A percentile compares a stretch with the other conserved stretches of the same genome.
Evolutionary conservation across 495 filamentous ascomycete genomes (phyloP).

Genomic region (Aspergillus ellipticus): DNA sequence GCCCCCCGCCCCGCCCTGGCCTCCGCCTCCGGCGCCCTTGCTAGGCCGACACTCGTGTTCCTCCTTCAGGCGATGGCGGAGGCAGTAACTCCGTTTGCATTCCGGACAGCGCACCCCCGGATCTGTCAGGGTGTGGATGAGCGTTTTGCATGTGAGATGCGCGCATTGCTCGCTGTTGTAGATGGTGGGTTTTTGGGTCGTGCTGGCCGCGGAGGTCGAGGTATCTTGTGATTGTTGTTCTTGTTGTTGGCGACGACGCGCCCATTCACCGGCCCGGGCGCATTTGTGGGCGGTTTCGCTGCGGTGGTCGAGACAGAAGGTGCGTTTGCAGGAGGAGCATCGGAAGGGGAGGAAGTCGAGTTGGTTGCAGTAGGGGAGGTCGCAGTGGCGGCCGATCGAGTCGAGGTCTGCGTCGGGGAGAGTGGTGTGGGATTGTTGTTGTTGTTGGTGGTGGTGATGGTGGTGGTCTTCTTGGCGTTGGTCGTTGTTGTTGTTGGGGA

Average conservation of each 20-base stretch:
- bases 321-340: conserved; percentile 82
- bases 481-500: conserved; percentile 12
- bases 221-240: too few species aligned
- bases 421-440: conserved; percentile 43
- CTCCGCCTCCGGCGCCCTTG: not conserved
- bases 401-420: conserved; percentile 68
- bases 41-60: conserved; percentile 82
- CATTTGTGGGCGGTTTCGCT: conserved; percentile 82
- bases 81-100: conserved; percentile 85
- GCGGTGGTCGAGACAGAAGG: conserved; percentile 93
- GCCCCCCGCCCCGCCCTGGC: conserved; percentile 10
- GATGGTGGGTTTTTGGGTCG: conserved; percentile 50
- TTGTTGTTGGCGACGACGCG: conserved; percentile 38
- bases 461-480: not conserved
- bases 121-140: conserved; percentile 73
- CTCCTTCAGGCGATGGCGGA: conserved; percentile 83
- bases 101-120: conserved; percentile 75
- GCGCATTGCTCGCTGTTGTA: conserved; percentile 70
- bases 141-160: conserved; percentile 72
- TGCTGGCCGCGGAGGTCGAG: conserved; percentile 15
- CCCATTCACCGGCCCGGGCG: conserved; percentile 81
- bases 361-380: conserved; percentile 84
- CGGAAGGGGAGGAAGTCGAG: conserved; percentile 96
- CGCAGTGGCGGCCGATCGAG: conserved; percentile 86
- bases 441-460: not conserved